Percentiles rank a stretch among this genome's conserved stretches.
These are phyloP conservation scores for Pythium graminicola DNA, from an alignment of 352 stramenopile genomes.

Conservation along the genomic window DNA sequence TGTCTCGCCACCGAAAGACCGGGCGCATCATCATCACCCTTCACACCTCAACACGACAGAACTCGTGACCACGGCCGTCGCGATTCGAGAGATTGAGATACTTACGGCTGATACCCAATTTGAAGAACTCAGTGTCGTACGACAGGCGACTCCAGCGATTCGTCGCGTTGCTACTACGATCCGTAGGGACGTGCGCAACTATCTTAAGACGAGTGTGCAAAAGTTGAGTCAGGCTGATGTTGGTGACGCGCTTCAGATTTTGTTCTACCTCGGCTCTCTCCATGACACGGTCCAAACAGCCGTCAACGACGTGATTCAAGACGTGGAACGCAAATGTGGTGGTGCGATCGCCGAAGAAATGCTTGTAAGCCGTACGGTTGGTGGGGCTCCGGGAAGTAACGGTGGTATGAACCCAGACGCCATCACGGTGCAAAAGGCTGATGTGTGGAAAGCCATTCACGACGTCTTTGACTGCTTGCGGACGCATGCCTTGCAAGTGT, in stretches of 20 bases:
- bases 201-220: constrained; percentile 45
- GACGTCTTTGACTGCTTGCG: constrained; percentile 71
- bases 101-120: constrained; percentile 50
- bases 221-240: constrained; percentile 61
- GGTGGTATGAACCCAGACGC: constrained; percentile 13
- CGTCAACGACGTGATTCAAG: constrained; percentile 80
- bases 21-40: constrained; percentile 12
- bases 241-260: constrained; percentile 66
- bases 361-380: constrained; percentile 30
- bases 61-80: constrained; percentile 52
- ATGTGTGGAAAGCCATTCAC: constrained; percentile 77
- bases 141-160: constrained; percentile 41
- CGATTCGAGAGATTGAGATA: constrained; percentile 67
- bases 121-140: constrained; percentile 58
- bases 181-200: constrained; percentile 45
- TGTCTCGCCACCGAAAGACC: constrained; percentile 23
- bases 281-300: constrained; percentile 57
- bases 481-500: constrained; percentile 67
- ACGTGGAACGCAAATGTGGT: constrained; percentile 62
- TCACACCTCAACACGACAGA: constrained; percentile 28
- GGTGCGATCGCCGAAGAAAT: constrained; percentile 56
- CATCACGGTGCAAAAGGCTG: constrained; percentile 47
- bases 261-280: constrained; percentile 68
- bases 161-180: constrained; percentile 41
- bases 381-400: constrained; percentile 9